Base-by-base conservation (phyloP, 169 alveolate genomes). In the Plasmodium ovale region DNA sequence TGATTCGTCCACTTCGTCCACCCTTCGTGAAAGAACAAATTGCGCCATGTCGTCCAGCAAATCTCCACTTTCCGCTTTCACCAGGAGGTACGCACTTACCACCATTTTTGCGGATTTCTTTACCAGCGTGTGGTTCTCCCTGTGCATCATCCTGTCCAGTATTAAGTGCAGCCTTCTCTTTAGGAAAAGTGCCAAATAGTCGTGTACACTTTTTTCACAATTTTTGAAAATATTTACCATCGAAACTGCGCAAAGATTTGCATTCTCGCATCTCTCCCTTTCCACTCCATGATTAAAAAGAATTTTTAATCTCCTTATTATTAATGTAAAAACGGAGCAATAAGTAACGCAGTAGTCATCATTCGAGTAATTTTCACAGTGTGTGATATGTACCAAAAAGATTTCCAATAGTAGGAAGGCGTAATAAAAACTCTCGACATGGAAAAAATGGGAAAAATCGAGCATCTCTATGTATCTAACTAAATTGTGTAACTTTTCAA, bases 401-500 rank as follows among this genome's bases (percentile, higher is more conserved):
- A 79, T 37, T 21, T 79, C 89, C 21, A 79, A 25, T 10, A 79
- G 47, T 16, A 79, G 21, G 14, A 79, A 27, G 31, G 67, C 42
- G 51, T 33, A 79, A 79, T 51, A 64, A 42, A 79, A 27, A 65
- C 84, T 79, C 53, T 79, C 89, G 10, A 65, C 33, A 19, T 31
- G 42, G 16, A 19, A 31, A 42, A 65, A 49, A 23, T 68, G 3
- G 49, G 19, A 29, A 51, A 65, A 64, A 42, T 49, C 35, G 21
- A 79, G 10, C 29, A 25, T 53, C 19, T 51, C 68, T 9, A 64
- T 49, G 29, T 79, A 65, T 58, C 65, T 42, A 42, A 79, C 14
- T 70, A 79, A 54, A 79, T 67, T 65, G 31, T 35, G 42, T 51
- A 79, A 69, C 25, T 59, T 42, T 27, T 51, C 47, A 19, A 79